Conservation (phyloP, 139 green algal genomes). For the Chlorella vulgaris region DNA sequence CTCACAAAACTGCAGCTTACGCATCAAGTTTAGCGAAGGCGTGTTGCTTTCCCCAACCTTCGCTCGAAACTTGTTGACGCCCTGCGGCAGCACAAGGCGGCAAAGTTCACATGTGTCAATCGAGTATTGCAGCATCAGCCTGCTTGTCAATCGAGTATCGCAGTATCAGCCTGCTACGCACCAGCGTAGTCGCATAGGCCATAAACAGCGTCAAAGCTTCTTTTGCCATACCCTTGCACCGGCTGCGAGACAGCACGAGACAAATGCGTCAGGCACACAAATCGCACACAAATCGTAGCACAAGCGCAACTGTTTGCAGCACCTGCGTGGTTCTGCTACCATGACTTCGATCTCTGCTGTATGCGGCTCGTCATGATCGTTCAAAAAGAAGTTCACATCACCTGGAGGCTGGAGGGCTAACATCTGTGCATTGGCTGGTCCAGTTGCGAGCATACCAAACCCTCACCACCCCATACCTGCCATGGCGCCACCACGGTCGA, state of each 20-base stretch:
- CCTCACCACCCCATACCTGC: not conserved
- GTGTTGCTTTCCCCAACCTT: slow-evolving; percentile 79
- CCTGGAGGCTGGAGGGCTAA: too few species aligned
- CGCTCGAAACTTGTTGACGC: slow-evolving; percentile 57
- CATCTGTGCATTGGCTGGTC: too few species aligned
- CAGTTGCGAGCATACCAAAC: too few species aligned
- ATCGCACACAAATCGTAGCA: not conserved
- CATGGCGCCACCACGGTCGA: slow-evolving; percentile 45
- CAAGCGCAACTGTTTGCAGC: too few species aligned
- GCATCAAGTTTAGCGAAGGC: slow-evolving; percentile 70
- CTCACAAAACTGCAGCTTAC: slow-evolving; percentile 66
- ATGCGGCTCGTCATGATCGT: slow-evolving; percentile 48
- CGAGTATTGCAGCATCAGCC: too few species aligned
- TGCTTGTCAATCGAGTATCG: too few species aligned
- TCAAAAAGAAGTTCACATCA: slow-evolving; percentile 70
- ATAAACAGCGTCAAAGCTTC: slow-evolving; percentile 81
- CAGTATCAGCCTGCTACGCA: too few species aligned
- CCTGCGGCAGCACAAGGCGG: slow-evolving; percentile 48
- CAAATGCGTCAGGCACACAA: not conserved
- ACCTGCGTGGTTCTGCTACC: slow-evolving; percentile 67
- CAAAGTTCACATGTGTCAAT: too few species aligned
- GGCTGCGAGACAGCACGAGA: slow-evolving; percentile 35
- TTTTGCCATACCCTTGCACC: slow-evolving; percentile 62
- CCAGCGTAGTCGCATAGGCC: slow-evolving; percentile 57
- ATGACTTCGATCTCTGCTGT: slow-evolving; percentile 69